phyloP scores from a whole-genome alignment of 2,329 filamentous ascomycete genomes.

The Zopfia rhizophila region DNA sequence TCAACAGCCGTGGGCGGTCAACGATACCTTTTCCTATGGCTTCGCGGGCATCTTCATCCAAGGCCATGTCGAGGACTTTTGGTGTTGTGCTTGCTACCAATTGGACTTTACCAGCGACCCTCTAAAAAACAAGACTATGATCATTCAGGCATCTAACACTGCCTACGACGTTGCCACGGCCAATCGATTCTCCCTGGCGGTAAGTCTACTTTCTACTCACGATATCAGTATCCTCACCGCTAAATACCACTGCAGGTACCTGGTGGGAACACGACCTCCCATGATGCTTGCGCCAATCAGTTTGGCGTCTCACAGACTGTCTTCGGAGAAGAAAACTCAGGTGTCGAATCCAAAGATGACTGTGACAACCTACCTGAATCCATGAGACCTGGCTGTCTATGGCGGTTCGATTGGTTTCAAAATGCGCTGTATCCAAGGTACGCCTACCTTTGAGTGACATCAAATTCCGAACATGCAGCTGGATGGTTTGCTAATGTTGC shows the following conservation, averaged over 20 bases:
- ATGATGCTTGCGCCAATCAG: slow-evolving; percentile 45
- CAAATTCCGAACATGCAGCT: not conserved
- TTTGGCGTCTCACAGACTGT: slow-evolving; percentile 45
- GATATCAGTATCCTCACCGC: slow-evolving; percentile 12
- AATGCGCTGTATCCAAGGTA: slow-evolving; percentile 48
- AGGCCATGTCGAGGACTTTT: slow-evolving; percentile 65
- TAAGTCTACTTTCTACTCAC: slow-evolving; percentile 23
- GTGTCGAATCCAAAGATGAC: slow-evolving; percentile 41
- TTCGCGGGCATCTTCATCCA: slow-evolving; percentile 70
- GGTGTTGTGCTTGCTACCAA: slow-evolving; percentile 75
- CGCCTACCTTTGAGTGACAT: slow-evolving; percentile 9
- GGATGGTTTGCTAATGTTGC: slow-evolving; percentile 30
- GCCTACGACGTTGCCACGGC: slow-evolving; percentile 51
- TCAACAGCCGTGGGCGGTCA: slow-evolving; percentile 71
- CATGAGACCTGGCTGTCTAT: slow-evolving; percentile 39
- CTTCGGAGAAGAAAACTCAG: slow-evolving; percentile 41
- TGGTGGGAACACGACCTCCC: slow-evolving; percentile 48
- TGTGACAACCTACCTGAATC: slow-evolving; percentile 46
- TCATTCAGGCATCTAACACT: slow-evolving; percentile 73
- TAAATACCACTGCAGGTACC: slow-evolving; percentile 39
- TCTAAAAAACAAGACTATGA: slow-evolving; percentile 69
- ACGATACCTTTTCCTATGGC: slow-evolving; percentile 68
- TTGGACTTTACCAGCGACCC: slow-evolving; percentile 68
- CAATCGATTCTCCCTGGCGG: slow-evolving; percentile 50
- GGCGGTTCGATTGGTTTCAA: slow-evolving; percentile 50